phyloP scores from a whole-genome alignment of 768 basidiomycete genomes.

The Boletellus emodensis region DNA sequence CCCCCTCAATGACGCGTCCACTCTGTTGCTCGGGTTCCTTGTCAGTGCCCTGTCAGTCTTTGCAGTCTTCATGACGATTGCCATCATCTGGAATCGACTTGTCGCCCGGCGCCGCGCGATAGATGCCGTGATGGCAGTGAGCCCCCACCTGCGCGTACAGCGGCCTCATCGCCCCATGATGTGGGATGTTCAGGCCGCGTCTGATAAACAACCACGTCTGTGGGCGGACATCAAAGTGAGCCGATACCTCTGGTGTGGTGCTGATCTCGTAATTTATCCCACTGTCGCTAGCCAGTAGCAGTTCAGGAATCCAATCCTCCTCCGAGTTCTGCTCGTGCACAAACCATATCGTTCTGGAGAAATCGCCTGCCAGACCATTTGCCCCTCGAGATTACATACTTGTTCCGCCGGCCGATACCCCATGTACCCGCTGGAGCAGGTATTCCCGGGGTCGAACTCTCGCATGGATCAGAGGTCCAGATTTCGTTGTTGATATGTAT shows the following conservation, averaged over 20 bases:
- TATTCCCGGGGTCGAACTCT: constrained; percentile 2
- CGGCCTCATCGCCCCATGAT: constrained; percentile 15
- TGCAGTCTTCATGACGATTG: constrained; percentile 28
- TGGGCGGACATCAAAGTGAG: constrained; percentile 25
- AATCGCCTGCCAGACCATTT: constrained; percentile 9
- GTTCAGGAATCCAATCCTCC: constrained; percentile 5
- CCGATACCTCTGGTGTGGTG: constrained; percentile 19
- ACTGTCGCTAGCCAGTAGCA: constrained; percentile 23
- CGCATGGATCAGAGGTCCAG: constrained; percentile 22
- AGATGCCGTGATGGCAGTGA: constrained; percentile 16
- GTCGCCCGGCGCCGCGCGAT: constrained; percentile 26
- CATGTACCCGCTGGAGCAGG: not conserved
- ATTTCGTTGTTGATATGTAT: constrained; percentile 28
- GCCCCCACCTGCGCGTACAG: not conserved
- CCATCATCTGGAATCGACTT: constrained; percentile 33
- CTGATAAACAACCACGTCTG: not conserved
- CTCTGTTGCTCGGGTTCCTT: constrained; percentile 31
- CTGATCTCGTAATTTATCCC: not conserved
- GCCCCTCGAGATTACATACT: constrained; percentile 27
- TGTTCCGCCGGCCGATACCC: constrained; percentile 23
- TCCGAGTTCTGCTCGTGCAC: constrained; percentile 1
- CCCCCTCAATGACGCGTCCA: constrained; percentile 16
- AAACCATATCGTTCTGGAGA: constrained; percentile 19
- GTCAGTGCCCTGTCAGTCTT: constrained; percentile 30
- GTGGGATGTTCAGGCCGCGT: constrained; percentile 22